Conservation (phyloP, 768 basidiomycete species). For the Lactarius sp. region DNA sequence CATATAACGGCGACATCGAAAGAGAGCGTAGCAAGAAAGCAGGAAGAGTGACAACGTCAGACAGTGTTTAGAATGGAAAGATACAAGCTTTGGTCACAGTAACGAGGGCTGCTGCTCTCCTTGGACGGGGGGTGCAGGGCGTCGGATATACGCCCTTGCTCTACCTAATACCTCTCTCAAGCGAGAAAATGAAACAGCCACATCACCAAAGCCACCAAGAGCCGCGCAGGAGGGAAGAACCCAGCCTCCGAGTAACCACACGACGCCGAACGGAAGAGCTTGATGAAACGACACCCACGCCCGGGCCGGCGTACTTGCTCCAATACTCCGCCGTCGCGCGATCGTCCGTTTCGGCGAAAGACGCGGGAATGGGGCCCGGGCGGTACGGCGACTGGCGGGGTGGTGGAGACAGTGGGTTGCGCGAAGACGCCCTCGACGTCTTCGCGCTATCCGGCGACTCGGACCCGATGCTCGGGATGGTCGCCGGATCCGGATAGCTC, state of each 20-base stretch:
- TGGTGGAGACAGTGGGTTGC: conserved; percentile 67
- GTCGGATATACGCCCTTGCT: neutral
- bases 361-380: conserved; percentile 37
- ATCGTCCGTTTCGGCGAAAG: conserved; percentile 37
- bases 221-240: neutral
- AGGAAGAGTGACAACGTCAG: neutral
- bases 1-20: neutral
- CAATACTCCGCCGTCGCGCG: conserved; percentile 52
- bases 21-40: neutral
- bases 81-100: neutral
- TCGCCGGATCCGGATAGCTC: conserved; percentile 26
- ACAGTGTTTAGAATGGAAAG: neutral
- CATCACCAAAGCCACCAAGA: conserved; percentile 5
- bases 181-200: neutral
- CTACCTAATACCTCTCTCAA: conserved; percentile 3
- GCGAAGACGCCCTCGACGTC: conserved; percentile 21
- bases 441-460: conserved; percentile 21
- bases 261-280: conserved; percentile 25
- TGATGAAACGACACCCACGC: conserved; percentile 31
- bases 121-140: neutral
- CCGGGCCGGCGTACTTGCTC: conserved; percentile 55
- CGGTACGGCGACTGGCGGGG: conserved; percentile 44
- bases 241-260: conserved; percentile 30
- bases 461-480: conserved; percentile 31
- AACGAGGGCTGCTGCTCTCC: conserved; percentile 13